Conservation (phyloP, 495 filamentous ascomycete genomes). For the Beverwykella pulmonaria region DNA sequence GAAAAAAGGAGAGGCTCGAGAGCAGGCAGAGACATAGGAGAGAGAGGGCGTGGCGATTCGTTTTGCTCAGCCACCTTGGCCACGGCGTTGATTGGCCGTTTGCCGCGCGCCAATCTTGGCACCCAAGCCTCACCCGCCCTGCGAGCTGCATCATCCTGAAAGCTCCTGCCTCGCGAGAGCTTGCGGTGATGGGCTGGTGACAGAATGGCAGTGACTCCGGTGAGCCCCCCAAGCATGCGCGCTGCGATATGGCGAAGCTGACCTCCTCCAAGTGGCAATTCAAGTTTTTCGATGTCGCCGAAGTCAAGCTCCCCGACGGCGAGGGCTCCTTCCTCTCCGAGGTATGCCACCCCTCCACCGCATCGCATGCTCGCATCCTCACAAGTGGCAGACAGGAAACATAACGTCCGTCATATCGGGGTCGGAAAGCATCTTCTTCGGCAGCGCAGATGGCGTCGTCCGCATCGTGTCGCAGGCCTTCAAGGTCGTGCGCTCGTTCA, state of each 20-base stretch:
- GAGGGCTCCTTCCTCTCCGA: constrained; percentile 63
- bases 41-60: neutral
- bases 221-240: constrained; percentile 16
- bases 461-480: constrained; percentile 84
- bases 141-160: neutral
- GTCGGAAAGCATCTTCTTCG: constrained; percentile 88
- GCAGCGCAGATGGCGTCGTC: constrained; percentile 78
- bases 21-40: neutral
- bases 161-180: constrained; percentile 16
- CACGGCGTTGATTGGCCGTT: neutral
- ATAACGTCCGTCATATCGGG: constrained; percentile 76
- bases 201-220: constrained; percentile 40
- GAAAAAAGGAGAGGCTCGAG: neutral
- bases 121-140: neutral
- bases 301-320: constrained; percentile 78
- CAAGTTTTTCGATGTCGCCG: constrained; percentile 95
- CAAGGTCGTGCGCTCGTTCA: constrained; percentile 84
- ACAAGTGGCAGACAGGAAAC: constrained; percentile 54
- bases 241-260: neutral
- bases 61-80: neutral
- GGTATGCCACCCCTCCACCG: constrained; percentile 53
- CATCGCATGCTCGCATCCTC: constrained; percentile 51
- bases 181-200: constrained; percentile 2
- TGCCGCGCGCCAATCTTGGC: neutral
- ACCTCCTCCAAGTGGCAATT: constrained; percentile 78